Conservation (phyloP, 768 basidiomycete genomes). For the Rhodotorula taiwanensis region DNA sequence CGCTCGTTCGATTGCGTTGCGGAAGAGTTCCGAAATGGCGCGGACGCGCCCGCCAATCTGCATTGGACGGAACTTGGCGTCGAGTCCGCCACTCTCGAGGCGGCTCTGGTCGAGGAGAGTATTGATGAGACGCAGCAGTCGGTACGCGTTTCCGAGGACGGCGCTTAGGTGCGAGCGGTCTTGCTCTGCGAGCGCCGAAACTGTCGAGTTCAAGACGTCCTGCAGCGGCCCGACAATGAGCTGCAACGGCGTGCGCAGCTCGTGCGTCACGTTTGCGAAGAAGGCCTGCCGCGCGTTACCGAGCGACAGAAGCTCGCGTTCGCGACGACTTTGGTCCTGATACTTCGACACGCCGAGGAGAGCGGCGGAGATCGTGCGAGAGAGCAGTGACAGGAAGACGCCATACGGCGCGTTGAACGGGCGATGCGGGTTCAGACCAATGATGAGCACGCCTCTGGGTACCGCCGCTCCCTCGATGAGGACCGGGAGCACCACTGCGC, state of each 20-base stretch:
- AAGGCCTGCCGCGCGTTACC: constrained; percentile 16
- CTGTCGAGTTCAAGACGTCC: constrained; percentile 12
- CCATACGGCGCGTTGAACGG: constrained; percentile 2
- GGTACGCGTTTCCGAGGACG: constrained; percentile 15
- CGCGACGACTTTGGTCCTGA: constrained; percentile 12
- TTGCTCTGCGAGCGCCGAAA: not conserved
- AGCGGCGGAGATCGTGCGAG: constrained; percentile 15
- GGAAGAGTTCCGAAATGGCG: constrained; percentile 24
- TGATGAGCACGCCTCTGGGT: constrained; percentile 21
- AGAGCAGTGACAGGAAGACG: constrained; percentile 22
- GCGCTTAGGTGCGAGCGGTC: constrained; percentile 12
- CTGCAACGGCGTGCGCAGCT: constrained; percentile 23
- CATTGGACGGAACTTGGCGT: constrained; percentile 8
- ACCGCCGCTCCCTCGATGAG: constrained; percentile 3
- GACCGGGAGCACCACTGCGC: constrained; percentile 29
- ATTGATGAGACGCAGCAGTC: constrained; percentile 35
- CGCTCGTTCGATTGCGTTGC: constrained; percentile 23
- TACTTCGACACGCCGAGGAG: constrained; percentile 27
- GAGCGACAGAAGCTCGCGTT: too few species aligned
- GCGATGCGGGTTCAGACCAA: constrained; percentile 22
- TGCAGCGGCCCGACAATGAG: constrained; percentile 30
- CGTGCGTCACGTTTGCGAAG: constrained; percentile 18
- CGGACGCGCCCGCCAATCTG: constrained; percentile 8
- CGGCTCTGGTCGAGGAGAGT: constrained; percentile 27
- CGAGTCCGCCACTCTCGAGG: constrained; percentile 24